Base-by-base conservation (phyloP, 139 green algal species). In the Volvox reticuliferus region DNA sequence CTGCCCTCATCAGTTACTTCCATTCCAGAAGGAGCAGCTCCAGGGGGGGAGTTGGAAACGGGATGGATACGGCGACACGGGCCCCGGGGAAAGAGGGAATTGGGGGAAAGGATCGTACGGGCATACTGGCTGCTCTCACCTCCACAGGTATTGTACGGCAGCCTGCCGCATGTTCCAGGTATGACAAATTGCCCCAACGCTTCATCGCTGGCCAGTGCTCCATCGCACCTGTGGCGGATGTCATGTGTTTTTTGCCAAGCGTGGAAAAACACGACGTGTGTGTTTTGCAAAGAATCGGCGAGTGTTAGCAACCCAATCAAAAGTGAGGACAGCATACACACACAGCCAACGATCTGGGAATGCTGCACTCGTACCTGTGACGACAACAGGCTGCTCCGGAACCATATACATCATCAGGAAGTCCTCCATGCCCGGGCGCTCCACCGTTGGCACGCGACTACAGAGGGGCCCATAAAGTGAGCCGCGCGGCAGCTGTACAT, bases 121-220 rank as follows among this genome's bases (percentile, higher is more conserved):
- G 44, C 44, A 55, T 55, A 55, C 44, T 55, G 65, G 65, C 65
- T 5, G 65, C 21, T 73, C 65, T 73, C 37, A 97, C 82, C 94
- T 99, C 98, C 19, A 99, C 95, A 12, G 98, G 98, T 44, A 99
- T 96, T 0, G 98, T 99, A 35, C 98, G 94, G 18, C 68, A 71
- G 0, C 97, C 98, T 13, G 96, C 96, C 67, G 96, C 94, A n/a
- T 86, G 86, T 24, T 44, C 30, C 37, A 99, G 89, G 93, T 99
- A 98, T 0, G 37, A 44, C 33, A 95, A 37, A 77, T 97, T 92
- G 1, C 83, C 79, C 97, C 98, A 99, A 37, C 89, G 91, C 0
- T 61, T 32, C 61, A 98, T 37, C 0, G 98, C 98, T 9, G 98
- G 97, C 98, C 98, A 99, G 80, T 91, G 68, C 16, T 95, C 90